Evolutionary conservation across 1,284 basidiomycete genomes (phyloP).

Genomic region (Cutaneotrichosporon cavernicola): DNA sequence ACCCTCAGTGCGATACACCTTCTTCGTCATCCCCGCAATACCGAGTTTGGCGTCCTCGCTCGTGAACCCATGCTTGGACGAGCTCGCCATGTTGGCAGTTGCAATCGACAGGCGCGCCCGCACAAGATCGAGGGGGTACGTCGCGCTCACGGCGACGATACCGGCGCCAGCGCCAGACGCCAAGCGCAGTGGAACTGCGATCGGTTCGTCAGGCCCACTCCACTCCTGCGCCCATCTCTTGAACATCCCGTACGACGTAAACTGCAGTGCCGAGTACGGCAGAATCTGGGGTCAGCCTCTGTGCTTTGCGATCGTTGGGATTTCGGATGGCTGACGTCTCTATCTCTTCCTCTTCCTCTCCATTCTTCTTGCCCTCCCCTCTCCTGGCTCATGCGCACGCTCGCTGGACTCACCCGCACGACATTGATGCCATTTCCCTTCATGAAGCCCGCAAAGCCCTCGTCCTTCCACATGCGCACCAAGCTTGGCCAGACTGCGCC

Average conservation of each 20-base stretch:
- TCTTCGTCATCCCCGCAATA: constrained; percentile 82
- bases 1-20: constrained; percentile 87
- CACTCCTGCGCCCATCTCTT: constrained; percentile 64
- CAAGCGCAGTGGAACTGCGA: constrained; percentile 80
- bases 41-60: constrained; percentile 59
- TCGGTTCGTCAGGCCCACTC: constrained; percentile 61
- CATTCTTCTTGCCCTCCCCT: too few species aligned
- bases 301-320: background rate
- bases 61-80: constrained; percentile 31
- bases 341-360: background rate
- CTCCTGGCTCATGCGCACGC: background rate
- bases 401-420: constrained; percentile 59
- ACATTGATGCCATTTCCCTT: constrained; percentile 84
- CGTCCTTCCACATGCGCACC: constrained; percentile 82
- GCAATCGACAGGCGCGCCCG: constrained; percentile 90
- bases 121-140: constrained; percentile 90
- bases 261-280: constrained; percentile 77
- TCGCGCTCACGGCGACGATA: constrained; percentile 82
- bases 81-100: constrained; percentile 58
- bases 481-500: constrained; percentile 78
- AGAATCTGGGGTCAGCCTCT: constrained; percentile 37
- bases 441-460: constrained; percentile 90
- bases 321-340: background rate
- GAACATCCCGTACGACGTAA: constrained; percentile 77
- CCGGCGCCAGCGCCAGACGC: constrained; percentile 84